Conservation (phyloP, 176 grass and related monocot species). For the Triticum turgidum region DNA sequence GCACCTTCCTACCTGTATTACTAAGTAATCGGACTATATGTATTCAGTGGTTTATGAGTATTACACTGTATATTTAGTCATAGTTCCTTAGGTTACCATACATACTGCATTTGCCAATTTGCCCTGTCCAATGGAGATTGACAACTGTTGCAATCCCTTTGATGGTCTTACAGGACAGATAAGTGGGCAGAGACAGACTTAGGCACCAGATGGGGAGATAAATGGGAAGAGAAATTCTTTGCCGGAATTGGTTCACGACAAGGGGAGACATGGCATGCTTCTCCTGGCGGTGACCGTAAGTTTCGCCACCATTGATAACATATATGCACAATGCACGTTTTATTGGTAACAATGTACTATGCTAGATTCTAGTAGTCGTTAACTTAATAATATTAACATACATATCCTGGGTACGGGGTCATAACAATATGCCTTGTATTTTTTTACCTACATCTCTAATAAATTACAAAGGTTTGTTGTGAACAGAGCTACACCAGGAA, state of each 20-base stretch:
- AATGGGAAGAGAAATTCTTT: slow-evolving; percentile 99
- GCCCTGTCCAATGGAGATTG: background rate
- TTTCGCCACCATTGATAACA: slow-evolving; percentile 19
- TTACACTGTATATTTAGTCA: background rate
- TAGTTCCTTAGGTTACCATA: background rate
- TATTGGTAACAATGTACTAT: background rate
- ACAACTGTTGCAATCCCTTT: slow-evolving; percentile 45
- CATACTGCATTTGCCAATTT: background rate
- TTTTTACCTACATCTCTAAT: background rate
- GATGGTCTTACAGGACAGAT: slow-evolving; percentile 85
- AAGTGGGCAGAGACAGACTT: slow-evolving; percentile 97
- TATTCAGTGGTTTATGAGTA: background rate
- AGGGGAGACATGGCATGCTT: slow-evolving; percentile 99
- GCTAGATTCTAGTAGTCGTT: slow-evolving; percentile 4
- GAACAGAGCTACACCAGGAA: background rate
- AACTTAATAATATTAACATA: background rate
- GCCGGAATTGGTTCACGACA: slow-evolving; percentile 92
- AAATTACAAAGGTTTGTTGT: slow-evolving; percentile 6
- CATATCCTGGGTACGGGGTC: background rate
- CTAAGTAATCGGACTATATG: background rate
- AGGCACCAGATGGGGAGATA: slow-evolving; percentile 96
- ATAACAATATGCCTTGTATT: background rate
- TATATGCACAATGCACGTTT: background rate
- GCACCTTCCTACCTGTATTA: background rate
- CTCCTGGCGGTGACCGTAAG: slow-evolving; percentile 71